Conservation (phyloP, 2,329 filamentous ascomycete species). For the Trichoderma simmonsii region DNA sequence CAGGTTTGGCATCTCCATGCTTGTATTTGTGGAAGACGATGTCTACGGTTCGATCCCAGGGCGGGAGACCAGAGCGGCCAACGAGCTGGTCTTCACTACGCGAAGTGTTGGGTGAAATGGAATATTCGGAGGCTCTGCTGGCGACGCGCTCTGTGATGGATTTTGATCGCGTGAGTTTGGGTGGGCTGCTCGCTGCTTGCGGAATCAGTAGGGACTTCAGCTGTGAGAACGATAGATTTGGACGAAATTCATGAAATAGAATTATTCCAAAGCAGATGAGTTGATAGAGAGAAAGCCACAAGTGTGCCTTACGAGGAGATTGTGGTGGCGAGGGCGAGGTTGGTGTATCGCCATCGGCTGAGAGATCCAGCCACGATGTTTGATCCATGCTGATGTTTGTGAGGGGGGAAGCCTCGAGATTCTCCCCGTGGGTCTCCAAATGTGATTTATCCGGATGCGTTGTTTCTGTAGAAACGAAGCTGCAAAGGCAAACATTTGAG, state of each 20-base stretch:
- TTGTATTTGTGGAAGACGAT: conserved; percentile 32
- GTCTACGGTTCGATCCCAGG: conserved; percentile 39
- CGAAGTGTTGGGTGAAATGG: neutral
- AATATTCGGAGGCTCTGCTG: neutral
- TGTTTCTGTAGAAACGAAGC: neutral
- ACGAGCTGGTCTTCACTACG: neutral
- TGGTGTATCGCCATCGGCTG: neutral
- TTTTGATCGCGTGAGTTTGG: conserved; percentile 6
- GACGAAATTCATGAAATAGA: neutral
- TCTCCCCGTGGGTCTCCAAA: too few species aligned
- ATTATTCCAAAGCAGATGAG: neutral
- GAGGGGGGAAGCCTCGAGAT: neutral
- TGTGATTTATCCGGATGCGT: too few species aligned
- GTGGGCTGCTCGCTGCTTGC: neutral
- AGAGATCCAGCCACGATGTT: conserved; percentile 1
- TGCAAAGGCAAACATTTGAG: neutral
- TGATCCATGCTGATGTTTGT: neutral
- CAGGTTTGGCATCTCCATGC: conserved; percentile 1
- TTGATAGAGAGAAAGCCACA: neutral
- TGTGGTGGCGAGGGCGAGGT: neutral
- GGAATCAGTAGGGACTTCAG: neutral
- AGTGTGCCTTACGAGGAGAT: neutral
- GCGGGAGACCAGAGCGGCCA: conserved; percentile 22
- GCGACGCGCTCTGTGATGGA: conserved; percentile 13
- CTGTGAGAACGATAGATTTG: neutral